These are phyloP conservation scores for Tetrapisispora arboricola DNA, from an alignment of 805 yeast genomes.

Conservation along the genomic window DNA sequence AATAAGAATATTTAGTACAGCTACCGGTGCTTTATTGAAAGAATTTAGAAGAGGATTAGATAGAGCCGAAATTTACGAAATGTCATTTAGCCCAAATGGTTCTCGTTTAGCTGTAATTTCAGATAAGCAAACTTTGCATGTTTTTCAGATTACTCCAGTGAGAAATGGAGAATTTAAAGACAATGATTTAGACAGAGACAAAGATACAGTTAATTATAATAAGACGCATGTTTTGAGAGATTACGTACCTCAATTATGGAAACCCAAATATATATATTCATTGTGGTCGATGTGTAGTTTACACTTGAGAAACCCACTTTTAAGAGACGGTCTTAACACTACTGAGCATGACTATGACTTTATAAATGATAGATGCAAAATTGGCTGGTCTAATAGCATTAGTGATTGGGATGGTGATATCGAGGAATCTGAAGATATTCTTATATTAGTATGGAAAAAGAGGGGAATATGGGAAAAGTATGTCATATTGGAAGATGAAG, in stretches of 20 bases:
- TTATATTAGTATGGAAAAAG: slow-evolving; percentile 66
- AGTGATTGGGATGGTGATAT: slow-evolving; percentile 1
- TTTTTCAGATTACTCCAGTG: slow-evolving; percentile 41
- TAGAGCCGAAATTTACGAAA: slow-evolving; percentile 67
- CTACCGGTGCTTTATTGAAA: slow-evolving; percentile 50
- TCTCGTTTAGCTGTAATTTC: slow-evolving; percentile 72
- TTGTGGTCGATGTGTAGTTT: slow-evolving; percentile 82
- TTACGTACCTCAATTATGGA: slow-evolving; percentile 42
- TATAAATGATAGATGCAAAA: slow-evolving; percentile 22
- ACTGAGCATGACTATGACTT: slow-evolving; percentile 6
- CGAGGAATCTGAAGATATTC: slow-evolving; percentile 46
- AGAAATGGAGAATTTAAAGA: background rate
- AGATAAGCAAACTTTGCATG: slow-evolving; percentile 83
- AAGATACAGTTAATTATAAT: slow-evolving; percentile 25
- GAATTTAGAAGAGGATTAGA: slow-evolving; percentile 90
- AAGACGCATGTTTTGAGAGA: slow-evolving; percentile 57
- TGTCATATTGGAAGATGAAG: slow-evolving; percentile 43
- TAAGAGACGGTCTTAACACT: slow-evolving; percentile 13
- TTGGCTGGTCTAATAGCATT: slow-evolving; percentile 22
- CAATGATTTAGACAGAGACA: background rate
- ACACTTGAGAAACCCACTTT: slow-evolving; percentile 33
- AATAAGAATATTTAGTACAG: slow-evolving; percentile 65
- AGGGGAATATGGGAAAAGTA: slow-evolving; percentile 83
- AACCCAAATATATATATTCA: slow-evolving; percentile 67
- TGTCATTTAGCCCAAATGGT: slow-evolving; percentile 75